Base-by-base conservation (phyloP, 129 eudicot genomes). In the Flaveria brownii region DNA sequence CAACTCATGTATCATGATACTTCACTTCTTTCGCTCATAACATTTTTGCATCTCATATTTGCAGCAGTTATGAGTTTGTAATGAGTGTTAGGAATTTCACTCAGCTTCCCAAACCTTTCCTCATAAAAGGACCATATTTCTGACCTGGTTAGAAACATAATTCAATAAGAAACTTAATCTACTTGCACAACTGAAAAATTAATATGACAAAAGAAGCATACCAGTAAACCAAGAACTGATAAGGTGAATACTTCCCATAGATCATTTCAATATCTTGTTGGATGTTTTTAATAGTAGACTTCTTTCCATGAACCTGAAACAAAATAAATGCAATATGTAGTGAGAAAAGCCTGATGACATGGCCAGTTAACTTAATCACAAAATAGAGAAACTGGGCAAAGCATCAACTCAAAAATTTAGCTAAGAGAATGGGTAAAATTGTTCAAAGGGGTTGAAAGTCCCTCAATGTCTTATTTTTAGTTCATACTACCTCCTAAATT, bases 221-320 rank as follows among this genome's bases (percentile, higher is more conserved):
- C 98, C 98, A 92, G 80, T 86, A 92, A 74, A 87, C 98, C 81
- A 92, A 81, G 84, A 86, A 92, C 87, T 92, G 98, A 77, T 86
- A 92, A 1, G 96, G 98, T 33, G 89, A 89, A 80, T 84, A 92
- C 80, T 83, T 86, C 71, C 91, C 88, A 71, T 92, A 92, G 28
- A 92, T 88, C 36, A 52, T 61, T 72, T 90, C 94, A 25, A 88
- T 76, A 14, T 88, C 94, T 68, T 54, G 41, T 70, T 83, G 87
- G 47, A 92, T 79, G 62, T 81, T 81, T 72, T 68, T 66, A 68
- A 80, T 72, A 0, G 83, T 86, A 7, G 98, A 82, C 66, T 20
- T 78, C 79, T 70, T 90, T 55, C 84, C 82, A 82, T 92, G 98
- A 39, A 92, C 96, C 98, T 92, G 86, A 67, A 72, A 15, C 28